phyloP scores from a whole-genome alignment of 768 basidiomycete species.

The Pleurotus eryngii region DNA sequence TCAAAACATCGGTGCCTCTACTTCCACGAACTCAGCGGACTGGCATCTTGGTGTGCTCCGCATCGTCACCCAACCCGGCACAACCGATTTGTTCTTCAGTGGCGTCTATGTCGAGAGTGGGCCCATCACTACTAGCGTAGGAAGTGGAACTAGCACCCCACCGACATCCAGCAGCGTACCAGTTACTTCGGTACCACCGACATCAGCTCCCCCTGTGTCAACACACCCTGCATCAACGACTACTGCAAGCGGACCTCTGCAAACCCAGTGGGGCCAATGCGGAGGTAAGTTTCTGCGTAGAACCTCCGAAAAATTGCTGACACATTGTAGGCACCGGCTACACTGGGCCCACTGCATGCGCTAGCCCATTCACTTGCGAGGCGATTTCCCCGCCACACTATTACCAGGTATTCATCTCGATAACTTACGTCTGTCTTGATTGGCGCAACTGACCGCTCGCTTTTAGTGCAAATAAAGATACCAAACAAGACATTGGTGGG shows the following conservation, averaged over 20 bases:
- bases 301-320: neutral
- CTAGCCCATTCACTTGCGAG: conserved; percentile 37
- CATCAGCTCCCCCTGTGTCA: conserved; percentile 10
- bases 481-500: neutral
- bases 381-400: conserved; percentile 52
- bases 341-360: conserved; percentile 45
- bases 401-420: conserved; percentile 36
- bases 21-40: conserved; percentile 57
- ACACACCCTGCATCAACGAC: conserved; percentile 20
- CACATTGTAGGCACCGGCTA: conserved; percentile 34
- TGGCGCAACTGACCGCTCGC: neutral
- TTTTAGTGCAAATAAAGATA: conserved; percentile 20
- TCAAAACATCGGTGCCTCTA: conserved; percentile 41
- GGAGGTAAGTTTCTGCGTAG: conserved; percentile 33
- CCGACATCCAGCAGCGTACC: conserved; percentile 1
- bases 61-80: conserved; percentile 39
- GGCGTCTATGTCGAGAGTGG: conserved; percentile 61
- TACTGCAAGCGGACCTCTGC: conserved; percentile 30
- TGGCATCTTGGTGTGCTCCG: conserved; percentile 63
- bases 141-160: conserved; percentile 25
- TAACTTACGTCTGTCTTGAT: neutral
- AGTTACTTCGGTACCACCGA: conserved; percentile 13
- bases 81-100: conserved; percentile 58
- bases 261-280: conserved; percentile 50
- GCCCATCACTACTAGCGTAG: conserved; percentile 50